Conservation (phyloP, 2,329 filamentous ascomycete species). For the Aspergillus sojae region DNA sequence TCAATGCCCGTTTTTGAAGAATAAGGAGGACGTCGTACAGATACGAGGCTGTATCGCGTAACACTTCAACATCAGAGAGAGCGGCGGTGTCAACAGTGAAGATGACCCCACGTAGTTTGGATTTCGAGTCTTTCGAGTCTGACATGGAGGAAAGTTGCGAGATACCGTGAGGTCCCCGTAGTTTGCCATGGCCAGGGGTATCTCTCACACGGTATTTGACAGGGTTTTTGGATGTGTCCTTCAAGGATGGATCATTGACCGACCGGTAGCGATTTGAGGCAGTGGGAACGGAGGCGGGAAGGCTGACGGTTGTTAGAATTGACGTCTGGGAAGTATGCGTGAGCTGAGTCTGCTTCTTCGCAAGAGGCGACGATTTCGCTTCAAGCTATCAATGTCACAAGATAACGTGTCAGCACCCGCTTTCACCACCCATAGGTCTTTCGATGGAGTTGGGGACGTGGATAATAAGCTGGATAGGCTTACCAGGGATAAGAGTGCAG, state of each 20-base stretch:
- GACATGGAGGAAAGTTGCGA: slow-evolving; percentile 40
- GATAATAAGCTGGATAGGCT: slow-evolving; percentile 17
- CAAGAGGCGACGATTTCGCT: slow-evolving; percentile 43
- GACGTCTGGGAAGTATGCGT: slow-evolving; percentile 68
- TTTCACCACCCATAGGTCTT: not conserved
- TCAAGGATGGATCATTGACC: slow-evolving; percentile 66
- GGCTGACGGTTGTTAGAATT: slow-evolving; percentile 57
- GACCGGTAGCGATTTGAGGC: slow-evolving; percentile 67
- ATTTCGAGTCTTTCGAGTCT: slow-evolving; percentile 36
- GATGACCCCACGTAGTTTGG: slow-evolving; percentile 68
- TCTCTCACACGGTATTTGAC: slow-evolving; percentile 56
- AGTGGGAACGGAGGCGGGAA: slow-evolving; percentile 56
- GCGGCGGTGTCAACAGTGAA: slow-evolving; percentile 87
- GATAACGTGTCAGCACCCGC: not conserved
- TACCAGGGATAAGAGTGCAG: slow-evolving; percentile 79
- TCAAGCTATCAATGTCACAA: slow-evolving; percentile 41
- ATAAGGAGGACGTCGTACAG: slow-evolving; percentile 85
- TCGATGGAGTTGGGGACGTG: not conserved
- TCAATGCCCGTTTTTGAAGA: slow-evolving; percentile 72
- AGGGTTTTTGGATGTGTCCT: slow-evolving; percentile 47
- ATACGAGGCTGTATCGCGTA: slow-evolving; percentile 77
- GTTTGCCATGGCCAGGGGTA: slow-evolving; percentile 93
- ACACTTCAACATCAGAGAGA: slow-evolving; percentile 49
- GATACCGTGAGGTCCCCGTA: slow-evolving; percentile 65
- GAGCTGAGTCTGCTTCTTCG: slow-evolving; percentile 35